phyloP scores from a whole-genome alignment of 345 rosid genomes.

The Euphorbia peplus region DNA sequence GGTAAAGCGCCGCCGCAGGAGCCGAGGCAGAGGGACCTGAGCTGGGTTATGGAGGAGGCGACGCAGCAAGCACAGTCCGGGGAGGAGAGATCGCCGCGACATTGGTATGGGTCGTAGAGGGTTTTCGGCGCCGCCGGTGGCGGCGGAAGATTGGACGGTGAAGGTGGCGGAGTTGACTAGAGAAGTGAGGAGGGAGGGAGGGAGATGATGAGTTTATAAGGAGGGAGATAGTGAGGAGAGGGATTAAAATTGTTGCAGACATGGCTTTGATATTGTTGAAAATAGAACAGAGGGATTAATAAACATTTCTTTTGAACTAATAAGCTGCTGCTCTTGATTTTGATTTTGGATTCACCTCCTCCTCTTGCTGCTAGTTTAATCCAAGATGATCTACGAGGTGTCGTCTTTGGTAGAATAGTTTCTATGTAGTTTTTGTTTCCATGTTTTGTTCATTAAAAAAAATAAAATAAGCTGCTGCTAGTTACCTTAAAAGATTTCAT shows the following conservation, averaged over 20 bases:
- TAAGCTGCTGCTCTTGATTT: too few species aligned
- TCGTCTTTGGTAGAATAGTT: too few species aligned
- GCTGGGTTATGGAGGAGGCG: conserved; percentile 20
- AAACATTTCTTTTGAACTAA: too few species aligned
- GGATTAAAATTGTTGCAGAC: conserved; percentile 1
- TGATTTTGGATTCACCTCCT: too few species aligned
- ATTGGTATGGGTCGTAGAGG: conserved; percentile 32
- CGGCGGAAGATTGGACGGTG: conserved; percentile 13
- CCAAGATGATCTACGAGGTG: too few species aligned
- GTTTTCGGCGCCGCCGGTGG: conserved; percentile 19
- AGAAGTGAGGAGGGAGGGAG: conserved; percentile 26
- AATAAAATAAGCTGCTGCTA: too few species aligned
- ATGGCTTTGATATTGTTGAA: too few species aligned
- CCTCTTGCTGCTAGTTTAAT: too few species aligned
- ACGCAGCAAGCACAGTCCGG: conserved; percentile 26
- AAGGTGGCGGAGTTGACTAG: conserved; percentile 30
- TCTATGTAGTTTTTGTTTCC: too few species aligned
- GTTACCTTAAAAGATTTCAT: too few species aligned
- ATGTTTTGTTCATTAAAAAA: too few species aligned
- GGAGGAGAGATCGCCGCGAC: conserved; percentile 33
- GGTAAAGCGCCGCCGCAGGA: conserved; percentile 30
- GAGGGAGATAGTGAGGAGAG: conserved; percentile 8
- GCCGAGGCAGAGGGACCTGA: conserved; percentile 24
- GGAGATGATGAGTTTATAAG: conserved; percentile 12
- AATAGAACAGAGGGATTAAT: too few species aligned